Evolutionary conservation across 2,329 filamentous ascomycete genomes (phyloP), one percentile per base, ranked within the genome.

Genomic region (Beauveria sp.): DNA sequence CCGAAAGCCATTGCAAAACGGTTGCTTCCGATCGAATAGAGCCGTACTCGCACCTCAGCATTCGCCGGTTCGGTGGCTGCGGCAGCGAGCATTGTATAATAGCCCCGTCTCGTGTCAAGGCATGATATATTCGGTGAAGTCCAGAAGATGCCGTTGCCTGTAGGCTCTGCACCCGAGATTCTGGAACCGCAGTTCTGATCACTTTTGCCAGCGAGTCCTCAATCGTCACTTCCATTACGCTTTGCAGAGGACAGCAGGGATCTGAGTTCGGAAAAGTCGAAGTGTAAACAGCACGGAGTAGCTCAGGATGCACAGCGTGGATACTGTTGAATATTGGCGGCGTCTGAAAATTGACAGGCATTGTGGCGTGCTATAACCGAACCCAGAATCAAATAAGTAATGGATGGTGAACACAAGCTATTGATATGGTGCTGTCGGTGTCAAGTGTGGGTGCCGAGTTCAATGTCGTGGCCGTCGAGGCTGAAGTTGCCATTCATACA

Each of bases 1-100:
- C 65, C 43, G 72, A 70, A 22, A 83, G 70, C 80, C 80, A 84
- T 59, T 69, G 71, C 43, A 83, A 66, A 2, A 81, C 66, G 9
- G 73, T 68, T 10, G 77, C 76, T 65, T 83, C 81, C 24, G 79
- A 77, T 26, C 71, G 68, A 54, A 79, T 70, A 48, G 77, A 73
- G 42, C 69, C 74, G 53, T 75, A 75, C 67, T 84, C 81, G 54
- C 72, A 78, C 34, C 81, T 76, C 38, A 84, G 71, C 31, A 81
- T 70, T 60, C 76, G 75, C 55, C 76, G 69, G 62, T 75, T 72
- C n/a, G 73, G 65, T 42, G 73, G 69, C 7, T 78, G 78, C n/a
- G 79, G 70, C 4, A 81, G 66, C 42, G 76, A 74, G 46, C 83
- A 71, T 31, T 77, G 63, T 26, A 83, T 66, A 10, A 66, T 69